Evolutionary conservation across 306 rosid species (phyloP).

Genomic region (Vigna reflexopilosa): DNA sequence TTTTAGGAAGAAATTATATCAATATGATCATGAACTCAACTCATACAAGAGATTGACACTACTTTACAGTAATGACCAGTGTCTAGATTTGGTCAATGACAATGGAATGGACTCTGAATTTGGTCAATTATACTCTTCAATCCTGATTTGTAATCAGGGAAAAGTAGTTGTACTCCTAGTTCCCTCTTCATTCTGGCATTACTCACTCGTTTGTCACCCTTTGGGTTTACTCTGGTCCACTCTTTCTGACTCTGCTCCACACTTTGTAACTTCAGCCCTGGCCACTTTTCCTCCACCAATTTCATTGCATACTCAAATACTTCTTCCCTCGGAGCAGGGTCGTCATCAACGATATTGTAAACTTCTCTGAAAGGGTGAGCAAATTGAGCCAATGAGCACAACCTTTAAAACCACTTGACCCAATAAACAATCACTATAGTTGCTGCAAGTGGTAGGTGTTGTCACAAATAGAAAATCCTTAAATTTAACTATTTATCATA

Average conservation of each 20-base stretch:
- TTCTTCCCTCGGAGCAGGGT: slow-evolving; percentile 82
- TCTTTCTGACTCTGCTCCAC: slow-evolving; percentile 32
- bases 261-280: slow-evolving; percentile 49
- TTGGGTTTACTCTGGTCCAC: slow-evolving; percentile 17
- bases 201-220: slow-evolving; percentile 75
- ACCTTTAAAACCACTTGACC: too few relatives aligned
- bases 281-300: slow-evolving; percentile 81
- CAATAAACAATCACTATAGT: not conserved
- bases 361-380: slow-evolving; percentile 56
- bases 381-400: not conserved
- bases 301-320: slow-evolving; percentile 79
- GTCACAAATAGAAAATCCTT: not conserved
- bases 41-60: too few relatives aligned
- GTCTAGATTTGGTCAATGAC: not conserved
- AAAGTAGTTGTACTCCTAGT: slow-evolving; percentile 66
- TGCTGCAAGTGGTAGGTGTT: not conserved
- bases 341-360: slow-evolving; percentile 81
- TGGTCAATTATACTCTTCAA: slow-evolving; percentile 70
- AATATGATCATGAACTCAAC: too few relatives aligned
- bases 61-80: too few relatives aligned
- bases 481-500: not conserved
- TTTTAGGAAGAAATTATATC: too few relatives aligned
- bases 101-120: slow-evolving; percentile 52
- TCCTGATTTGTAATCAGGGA: slow-evolving; percentile 76
- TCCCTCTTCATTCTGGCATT: slow-evolving; percentile 74